Conservation (phyloP, 768 basidiomycete genomes). For the Dentipellis sp. region DNA sequence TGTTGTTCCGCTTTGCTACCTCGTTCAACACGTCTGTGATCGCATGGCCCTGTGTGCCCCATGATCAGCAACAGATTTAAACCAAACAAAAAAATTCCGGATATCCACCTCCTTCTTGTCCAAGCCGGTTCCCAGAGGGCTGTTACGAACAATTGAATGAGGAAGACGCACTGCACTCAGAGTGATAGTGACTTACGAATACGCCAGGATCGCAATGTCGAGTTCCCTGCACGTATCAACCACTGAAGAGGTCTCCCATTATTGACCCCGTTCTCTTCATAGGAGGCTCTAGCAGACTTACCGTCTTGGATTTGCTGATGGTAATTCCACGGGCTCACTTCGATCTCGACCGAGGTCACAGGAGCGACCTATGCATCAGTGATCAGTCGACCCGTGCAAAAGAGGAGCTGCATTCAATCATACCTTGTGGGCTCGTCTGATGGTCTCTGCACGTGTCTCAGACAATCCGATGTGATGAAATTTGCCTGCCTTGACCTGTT, state of each 20-base stretch:
- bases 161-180: neutral
- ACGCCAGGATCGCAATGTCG: slow-evolving; percentile 47
- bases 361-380: slow-evolving; percentile 4
- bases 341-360: slow-evolving; percentile 56
- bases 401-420: slow-evolving; percentile 8
- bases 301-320: slow-evolving; percentile 42
- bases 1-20: slow-evolving; percentile 31
- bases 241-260: slow-evolving; percentile 21
- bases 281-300: slow-evolving; percentile 7
- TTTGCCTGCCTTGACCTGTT: slow-evolving; percentile 42
- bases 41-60: slow-evolving; percentile 21
- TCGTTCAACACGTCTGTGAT: slow-evolving; percentile 29
- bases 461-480: slow-evolving; percentile 54
- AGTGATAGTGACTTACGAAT: slow-evolving; percentile 25
- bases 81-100: no score
- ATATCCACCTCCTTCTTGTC: no score
- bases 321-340: slow-evolving; percentile 55
- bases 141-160: no score
- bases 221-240: slow-evolving; percentile 45
- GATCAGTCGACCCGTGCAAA: neutral
- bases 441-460: slow-evolving; percentile 41
- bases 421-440: slow-evolving; percentile 26
- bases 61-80: no score
- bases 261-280: neutral
- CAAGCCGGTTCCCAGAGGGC: no score